phyloP scores from a whole-genome alignment of 257 asterid species.

The Solanum etuberosum region DNA sequence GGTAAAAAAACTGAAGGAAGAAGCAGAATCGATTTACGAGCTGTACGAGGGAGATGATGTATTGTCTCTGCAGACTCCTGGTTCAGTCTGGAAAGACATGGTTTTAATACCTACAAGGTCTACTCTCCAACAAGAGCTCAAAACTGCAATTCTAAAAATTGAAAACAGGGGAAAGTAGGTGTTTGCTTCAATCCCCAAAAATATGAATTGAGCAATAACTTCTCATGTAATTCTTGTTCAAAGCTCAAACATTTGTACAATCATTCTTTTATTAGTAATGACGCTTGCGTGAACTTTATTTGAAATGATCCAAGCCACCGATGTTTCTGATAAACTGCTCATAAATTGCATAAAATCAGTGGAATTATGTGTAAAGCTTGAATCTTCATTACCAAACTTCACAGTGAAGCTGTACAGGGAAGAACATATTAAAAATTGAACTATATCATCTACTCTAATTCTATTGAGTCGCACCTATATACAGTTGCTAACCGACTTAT shows the following conservation, averaged over 20 bases:
- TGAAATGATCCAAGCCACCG: not conserved
- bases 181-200: not conserved
- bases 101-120: slow-evolving; percentile 43
- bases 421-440: no score
- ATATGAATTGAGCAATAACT: not conserved
- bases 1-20: slow-evolving; percentile 58
- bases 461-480: no score
- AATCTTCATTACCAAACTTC: no score
- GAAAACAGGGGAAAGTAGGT: slow-evolving; percentile 13
- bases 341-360: no score
- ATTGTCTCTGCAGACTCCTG: slow-evolving; percentile 13
- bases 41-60: slow-evolving; percentile 29
- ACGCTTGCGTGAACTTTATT: not conserved
- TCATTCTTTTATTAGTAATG: not conserved
- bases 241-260: no score
- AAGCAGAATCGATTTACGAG: slow-evolving; percentile 68
- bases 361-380: no score
- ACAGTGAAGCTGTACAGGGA: no score
- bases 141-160: slow-evolving; percentile 31
- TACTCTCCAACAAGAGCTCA: slow-evolving; percentile 44
- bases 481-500: no score
- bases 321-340: not conserved
- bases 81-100: slow-evolving; percentile 55
- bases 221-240: not conserved
- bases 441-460: no score